Evolutionary conservation across 257 asterid genomes (phyloP), one percentile per base, ranked within the genome.

Genomic region (Rhazya stricta): DNA sequence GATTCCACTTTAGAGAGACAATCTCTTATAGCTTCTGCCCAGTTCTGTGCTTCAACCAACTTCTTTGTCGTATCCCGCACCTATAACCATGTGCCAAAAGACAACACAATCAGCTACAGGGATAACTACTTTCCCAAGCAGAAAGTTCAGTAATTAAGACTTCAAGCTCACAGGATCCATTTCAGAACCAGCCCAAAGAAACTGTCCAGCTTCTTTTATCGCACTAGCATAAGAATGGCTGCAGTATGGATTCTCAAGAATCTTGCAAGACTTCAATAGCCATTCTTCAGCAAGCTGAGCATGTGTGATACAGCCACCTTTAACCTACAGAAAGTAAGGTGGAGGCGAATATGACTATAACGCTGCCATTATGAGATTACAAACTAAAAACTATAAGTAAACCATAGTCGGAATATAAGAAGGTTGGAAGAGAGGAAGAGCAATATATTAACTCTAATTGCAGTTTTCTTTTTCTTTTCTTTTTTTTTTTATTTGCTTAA

Each of bases 131-230:
- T 34, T 10, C 16, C 72, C 54, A 70, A 81, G 70, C 36, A 70
- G 42, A 67, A 77, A 4, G 73, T 25, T 56, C 46, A 41, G 34
- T 23, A 30, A 13, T 69, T 77, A 81, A 51, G 63, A 71, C 76
- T 67, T 60, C 67, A 62, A 71, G 67, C 91, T 90, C 82, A 91
- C 98, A 41, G 83, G 87, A 82, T 94, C 93, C 97, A 94, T 94
- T 83, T 91, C 98, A 81, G 85, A 79, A 84, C 93, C 98, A 80
- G 91, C 98, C 98, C 98, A 94, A 81, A 90, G 85, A 87, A 91
- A 94, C 79, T 94, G 94, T 77, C 88, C 91, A 43, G 97, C 97
- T 79, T 89, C 93, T 82, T 89, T 89, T 36, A 91, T 78, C 78
- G 90, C 89, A 81, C 74, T 82, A 73, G 25, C 82, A 86, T 84